A percentile compares a stretch with the other conserved stretches of the same genome.
These are phyloP conservation scores for Kandelia obovata DNA, from an alignment of 345 rosid species.

Conservation along the genomic window DNA sequence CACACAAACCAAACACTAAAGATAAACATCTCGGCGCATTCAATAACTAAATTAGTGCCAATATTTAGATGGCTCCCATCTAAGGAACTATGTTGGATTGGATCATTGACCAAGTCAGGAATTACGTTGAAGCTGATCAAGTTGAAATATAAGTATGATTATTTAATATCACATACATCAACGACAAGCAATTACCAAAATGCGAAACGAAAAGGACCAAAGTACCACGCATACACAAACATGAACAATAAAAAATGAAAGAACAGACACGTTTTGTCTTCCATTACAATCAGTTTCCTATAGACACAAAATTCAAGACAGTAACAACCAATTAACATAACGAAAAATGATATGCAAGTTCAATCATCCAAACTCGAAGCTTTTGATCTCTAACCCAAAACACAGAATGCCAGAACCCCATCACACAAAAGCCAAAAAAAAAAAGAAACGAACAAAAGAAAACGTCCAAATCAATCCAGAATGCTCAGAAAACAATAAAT, in stretches of 20 bases:
- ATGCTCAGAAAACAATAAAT: neutral
- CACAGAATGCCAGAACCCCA: neutral
- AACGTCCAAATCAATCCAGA: neutral
- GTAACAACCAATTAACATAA: neutral
- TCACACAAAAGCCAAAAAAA: neutral
- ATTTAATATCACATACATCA: too few species aligned
- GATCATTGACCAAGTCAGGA: too few species aligned
- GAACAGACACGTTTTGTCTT: neutral
- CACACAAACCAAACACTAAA: too few species aligned
- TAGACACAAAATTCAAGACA: neutral
- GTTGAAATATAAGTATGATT: too few species aligned
- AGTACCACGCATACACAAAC: neutral
- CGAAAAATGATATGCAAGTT: neutral
- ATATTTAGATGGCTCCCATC: too few species aligned
- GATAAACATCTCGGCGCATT: too few species aligned
- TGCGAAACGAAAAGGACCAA: neutral
- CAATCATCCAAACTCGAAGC: neutral
- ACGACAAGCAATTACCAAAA: neutral
- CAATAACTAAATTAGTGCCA: too few species aligned
- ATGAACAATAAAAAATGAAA: neutral
- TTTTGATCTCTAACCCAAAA: neutral
- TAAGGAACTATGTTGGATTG: too few species aligned
- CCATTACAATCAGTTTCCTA: slow-evolving; percentile 3
- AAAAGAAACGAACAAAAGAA: neutral
- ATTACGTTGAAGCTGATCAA: too few species aligned